phyloP scores from a whole-genome alignment of 305 asterid species.

The Ilex paraguariensis region DNA sequence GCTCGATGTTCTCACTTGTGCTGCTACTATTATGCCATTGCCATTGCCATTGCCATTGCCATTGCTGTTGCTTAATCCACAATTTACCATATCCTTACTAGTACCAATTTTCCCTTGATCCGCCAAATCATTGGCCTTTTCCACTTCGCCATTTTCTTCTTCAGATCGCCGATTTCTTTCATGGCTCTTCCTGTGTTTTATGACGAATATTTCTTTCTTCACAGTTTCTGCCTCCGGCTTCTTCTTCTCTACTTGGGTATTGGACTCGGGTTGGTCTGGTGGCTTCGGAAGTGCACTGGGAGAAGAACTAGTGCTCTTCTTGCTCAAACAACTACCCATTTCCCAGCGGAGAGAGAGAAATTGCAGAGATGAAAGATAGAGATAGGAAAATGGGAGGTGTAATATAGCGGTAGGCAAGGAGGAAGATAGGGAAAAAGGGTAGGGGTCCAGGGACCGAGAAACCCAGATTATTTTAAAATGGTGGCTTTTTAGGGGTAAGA shows the following conservation, averaged over 20 bases:
- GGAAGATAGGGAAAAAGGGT: slow-evolving; percentile 24
- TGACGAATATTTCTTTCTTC: slow-evolving; percentile 70
- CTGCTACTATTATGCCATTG: slow-evolving; percentile 22
- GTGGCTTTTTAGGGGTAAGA: slow-evolving; percentile 12
- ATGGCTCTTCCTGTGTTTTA: slow-evolving; percentile 72
- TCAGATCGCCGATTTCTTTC: slow-evolving; percentile 47
- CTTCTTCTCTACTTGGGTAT: slow-evolving; percentile 35
- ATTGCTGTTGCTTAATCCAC: slow-evolving; percentile 4
- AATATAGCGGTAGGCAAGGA: slow-evolving; percentile 19
- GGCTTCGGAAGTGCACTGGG: slow-evolving; percentile 25
- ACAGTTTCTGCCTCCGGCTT: slow-evolving; percentile 38
- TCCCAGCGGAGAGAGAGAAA: slow-evolving; percentile 6
- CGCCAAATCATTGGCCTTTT: slow-evolving; percentile 19
- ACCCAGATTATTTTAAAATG: slow-evolving; percentile 30
- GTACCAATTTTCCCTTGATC: slow-evolving; percentile 25
- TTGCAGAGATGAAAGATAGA: slow-evolving; percentile 5
- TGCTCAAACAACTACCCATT: slow-evolving; percentile 95
- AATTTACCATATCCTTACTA: slow-evolving; percentile 8
- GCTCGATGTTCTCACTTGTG: slow-evolving; percentile 72
- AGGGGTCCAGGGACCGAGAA: slow-evolving; percentile 48
- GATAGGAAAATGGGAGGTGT: slow-evolving; percentile 7
- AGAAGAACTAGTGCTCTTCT: slow-evolving; percentile 48
- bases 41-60: slow-evolving; percentile 22
- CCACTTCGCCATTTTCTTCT: slow-evolving; percentile 38
- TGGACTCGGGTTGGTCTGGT: slow-evolving; percentile 29